phyloP scores from a whole-genome alignment of 2,329 filamentous ascomycete genomes.

The Hypoxylon sp. region DNA sequence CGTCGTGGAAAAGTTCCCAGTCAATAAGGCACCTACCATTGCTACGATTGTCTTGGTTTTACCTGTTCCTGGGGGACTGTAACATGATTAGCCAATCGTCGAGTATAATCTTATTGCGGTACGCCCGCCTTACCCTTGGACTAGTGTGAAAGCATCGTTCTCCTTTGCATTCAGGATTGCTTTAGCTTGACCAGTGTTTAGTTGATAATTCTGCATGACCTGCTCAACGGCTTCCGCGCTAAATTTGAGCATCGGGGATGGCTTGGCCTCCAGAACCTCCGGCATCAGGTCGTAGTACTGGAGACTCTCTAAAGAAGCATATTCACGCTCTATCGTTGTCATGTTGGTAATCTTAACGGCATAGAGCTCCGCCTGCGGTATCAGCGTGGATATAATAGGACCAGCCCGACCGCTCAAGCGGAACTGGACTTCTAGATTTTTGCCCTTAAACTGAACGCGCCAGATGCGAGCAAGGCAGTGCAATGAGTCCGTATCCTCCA shows the following conservation, averaged over 20 bases:
- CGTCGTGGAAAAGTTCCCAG: constrained; percentile 57
- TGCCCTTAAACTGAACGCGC: constrained; percentile 81
- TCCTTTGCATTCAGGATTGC: constrained; percentile 91
- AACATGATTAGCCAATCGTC: constrained; percentile 42
- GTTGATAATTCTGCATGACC: constrained; percentile 77
- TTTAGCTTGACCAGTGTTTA: constrained; percentile 89
- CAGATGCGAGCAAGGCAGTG: constrained; percentile 89
- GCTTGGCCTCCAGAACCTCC: constrained; percentile 87
- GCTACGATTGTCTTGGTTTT: constrained; percentile 99
- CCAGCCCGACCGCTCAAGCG: constrained; percentile 75
- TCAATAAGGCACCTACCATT: constrained; percentile 88
- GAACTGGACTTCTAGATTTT: constrained; percentile 83
- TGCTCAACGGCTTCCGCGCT: constrained; percentile 74
- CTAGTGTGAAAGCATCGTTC: constrained; percentile 95
- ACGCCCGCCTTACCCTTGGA: constrained; percentile 73
- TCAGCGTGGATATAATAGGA: constrained; percentile 68
- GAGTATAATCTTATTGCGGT: background rate
- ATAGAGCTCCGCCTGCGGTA: constrained; percentile 73
- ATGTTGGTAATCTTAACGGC: constrained; percentile 90
- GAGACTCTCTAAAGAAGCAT: constrained; percentile 86
- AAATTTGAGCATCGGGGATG: constrained; percentile 86
- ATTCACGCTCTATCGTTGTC: constrained; percentile 94
- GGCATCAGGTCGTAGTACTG: constrained; percentile 97
- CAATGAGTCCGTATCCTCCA: constrained; percentile 69
- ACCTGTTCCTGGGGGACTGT: constrained; percentile 88